Percentiles rank a stretch among this genome's conserved stretches.
These are phyloP conservation scores for Pascua guehoae DNA, from an alignment of 1,284 basidiomycete genomes.

Conservation along the genomic window DNA sequence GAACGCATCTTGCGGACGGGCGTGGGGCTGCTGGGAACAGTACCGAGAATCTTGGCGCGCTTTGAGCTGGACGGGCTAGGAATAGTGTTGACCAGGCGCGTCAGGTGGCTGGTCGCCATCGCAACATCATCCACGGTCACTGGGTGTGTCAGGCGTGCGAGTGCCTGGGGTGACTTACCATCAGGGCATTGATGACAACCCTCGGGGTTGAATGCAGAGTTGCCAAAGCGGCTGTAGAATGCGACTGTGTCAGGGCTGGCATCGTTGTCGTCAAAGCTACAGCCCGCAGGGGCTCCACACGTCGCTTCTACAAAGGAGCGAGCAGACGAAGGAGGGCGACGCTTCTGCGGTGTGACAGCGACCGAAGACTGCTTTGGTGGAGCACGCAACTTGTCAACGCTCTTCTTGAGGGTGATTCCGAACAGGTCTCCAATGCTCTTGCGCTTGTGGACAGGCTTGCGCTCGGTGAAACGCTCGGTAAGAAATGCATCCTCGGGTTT, in stretches of 20 bases:
- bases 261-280: neutral
- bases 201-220: conserved; percentile 2
- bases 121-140: conserved; percentile 28
- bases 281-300: too few relatives aligned
- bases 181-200: neutral
- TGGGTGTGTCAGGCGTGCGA: conserved; percentile 9
- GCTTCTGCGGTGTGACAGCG: too few relatives aligned
- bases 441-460: conserved; percentile 30
- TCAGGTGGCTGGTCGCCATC: conserved; percentile 34
- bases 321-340: too few relatives aligned
- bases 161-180: neutral
- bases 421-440: conserved; percentile 42
- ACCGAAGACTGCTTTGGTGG: too few relatives aligned
- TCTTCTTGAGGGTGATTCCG: conserved; percentile 26
- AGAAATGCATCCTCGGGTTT: too few relatives aligned
- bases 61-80: conserved; percentile 3
- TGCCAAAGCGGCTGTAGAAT: conserved; percentile 7
- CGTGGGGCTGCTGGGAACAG: conserved; percentile 22
- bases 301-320: too few relatives aligned
- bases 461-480: neutral
- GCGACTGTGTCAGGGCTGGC: conserved; percentile 6
- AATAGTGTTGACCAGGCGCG: conserved; percentile 26
- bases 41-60: neutral
- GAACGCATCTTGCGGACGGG: conserved; percentile 29
- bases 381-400: conserved; percentile 18